Base-by-base conservation (phyloP, 768 basidiomycete genomes). In the Suillus subluteus region DNA sequence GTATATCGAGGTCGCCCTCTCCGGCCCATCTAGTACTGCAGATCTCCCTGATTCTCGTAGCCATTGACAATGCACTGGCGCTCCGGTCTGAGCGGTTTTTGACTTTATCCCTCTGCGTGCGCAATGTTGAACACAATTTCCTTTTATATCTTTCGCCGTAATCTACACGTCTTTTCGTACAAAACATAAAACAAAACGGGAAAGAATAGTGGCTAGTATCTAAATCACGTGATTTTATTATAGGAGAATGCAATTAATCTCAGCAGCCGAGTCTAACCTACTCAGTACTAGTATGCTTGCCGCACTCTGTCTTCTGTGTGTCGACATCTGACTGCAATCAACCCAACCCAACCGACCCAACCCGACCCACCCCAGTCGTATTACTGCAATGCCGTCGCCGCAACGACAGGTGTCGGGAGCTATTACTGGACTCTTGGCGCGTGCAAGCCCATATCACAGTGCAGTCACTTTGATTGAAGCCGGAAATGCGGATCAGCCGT, bases 391-490 rank as follows among this genome's bases (percentile, higher is more conserved):
- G 77, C 63, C 70, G 64, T 70, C 73, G 2, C 38, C 58, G 62
- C 71, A 77, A 58, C 68, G 71, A 54, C 74, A 69, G 38, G 54
- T 74, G 21, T 74, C 81, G 15, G 71, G 73, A 8, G 69, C 80
- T 59, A 37, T 73, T 56, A 76, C 79, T 54, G 73, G 76, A 59
- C 70, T 86, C 21, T 67, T 78, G 30, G 73, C 80, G 32, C 81
- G 75, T 64, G 72, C 79, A 6, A 86, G 86, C 67, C 82, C 82
- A 43, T 82, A 85, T 68, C 70, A 84, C 62, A 56, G 73, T 13
- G 78, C 78, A 13, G 84, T 85, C 35, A 85, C 80, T 50, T 73
- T 84, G 12, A 82, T 78, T 66, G 77, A 79, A 59, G 48, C 77
- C 13, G 70, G 73, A 41, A 71, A 70, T 3, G 63, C 67, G 9